Evolutionary conservation across 768 basidiomycete species (phyloP).

Genomic region (Lactarius vividus): DNA sequence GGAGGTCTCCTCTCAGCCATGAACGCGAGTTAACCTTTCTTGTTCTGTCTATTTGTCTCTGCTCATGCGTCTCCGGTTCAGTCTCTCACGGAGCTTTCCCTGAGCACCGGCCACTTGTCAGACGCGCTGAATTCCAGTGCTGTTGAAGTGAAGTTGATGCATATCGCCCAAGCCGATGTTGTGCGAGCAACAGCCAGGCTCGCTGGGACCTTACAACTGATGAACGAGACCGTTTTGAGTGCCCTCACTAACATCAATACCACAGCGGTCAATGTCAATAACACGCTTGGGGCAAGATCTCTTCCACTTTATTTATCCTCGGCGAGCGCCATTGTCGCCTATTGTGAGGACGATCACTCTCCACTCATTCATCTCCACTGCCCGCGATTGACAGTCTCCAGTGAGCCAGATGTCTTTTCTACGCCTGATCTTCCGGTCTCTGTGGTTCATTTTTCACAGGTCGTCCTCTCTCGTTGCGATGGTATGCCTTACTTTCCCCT

Average conservation of each 20-base stretch:
- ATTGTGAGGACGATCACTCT: conserved; percentile 8
- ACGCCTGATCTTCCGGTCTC: conserved; percentile 6
- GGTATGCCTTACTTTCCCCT: conserved; percentile 10
- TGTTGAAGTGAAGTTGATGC: conserved; percentile 10
- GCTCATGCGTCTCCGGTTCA: conserved; percentile 3
- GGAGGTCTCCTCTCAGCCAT: conserved; percentile 11
- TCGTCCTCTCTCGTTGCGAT: conserved; percentile 11
- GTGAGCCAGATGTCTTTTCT: conserved; percentile 13
- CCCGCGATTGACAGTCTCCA: neutral
- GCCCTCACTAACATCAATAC: conserved; percentile 20
- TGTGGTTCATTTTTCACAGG: conserved; percentile 16
- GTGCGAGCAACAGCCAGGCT: conserved; percentile 19
- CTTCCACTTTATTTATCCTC: conserved; percentile 9
- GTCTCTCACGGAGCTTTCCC: conserved; percentile 11
- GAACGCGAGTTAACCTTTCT: conserved; percentile 11
- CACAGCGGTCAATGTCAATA: conserved; percentile 19
- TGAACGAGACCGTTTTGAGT: conserved; percentile 19
- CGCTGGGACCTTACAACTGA: conserved; percentile 10
- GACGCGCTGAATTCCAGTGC: conserved; percentile 17
- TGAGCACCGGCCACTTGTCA: conserved; percentile 5
- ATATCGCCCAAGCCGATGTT: conserved; percentile 17
- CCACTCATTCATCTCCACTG: neutral
- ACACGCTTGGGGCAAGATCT: conserved; percentile 4
- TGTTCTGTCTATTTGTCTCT: neutral
- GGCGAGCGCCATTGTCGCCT: neutral